These are phyloP conservation scores for Apiosordaria backusii DNA, from an alignment of 495 filamentous ascomycete species.

Conservation along the genomic window DNA sequence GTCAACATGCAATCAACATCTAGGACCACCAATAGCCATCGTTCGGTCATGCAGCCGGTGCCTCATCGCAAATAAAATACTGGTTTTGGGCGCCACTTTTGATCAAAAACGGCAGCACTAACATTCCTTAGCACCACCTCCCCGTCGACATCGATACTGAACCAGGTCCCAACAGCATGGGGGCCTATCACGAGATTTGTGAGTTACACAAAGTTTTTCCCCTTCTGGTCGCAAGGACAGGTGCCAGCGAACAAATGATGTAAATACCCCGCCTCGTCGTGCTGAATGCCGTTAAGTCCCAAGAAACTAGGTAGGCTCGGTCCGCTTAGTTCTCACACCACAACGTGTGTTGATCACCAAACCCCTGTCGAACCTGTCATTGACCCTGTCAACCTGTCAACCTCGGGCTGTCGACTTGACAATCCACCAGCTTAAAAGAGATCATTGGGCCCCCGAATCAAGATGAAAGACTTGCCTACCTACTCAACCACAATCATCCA, in stretches of 20 bases:
- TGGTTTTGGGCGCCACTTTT: background rate
- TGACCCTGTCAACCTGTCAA: background rate
- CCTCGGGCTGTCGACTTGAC: background rate
- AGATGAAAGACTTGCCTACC: background rate
- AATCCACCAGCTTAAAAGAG: background rate
- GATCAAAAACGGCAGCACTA: background rate
- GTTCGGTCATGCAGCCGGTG: background rate
- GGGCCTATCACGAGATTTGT: background rate
- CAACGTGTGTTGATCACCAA: background rate
- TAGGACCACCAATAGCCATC: background rate
- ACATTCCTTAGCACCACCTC: background rate
- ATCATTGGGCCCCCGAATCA: background rate
- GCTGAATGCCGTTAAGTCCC: background rate
- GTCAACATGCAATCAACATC: background rate
- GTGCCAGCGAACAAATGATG: background rate
- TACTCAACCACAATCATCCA: background rate
- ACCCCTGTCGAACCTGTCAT: background rate
- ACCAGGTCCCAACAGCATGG: background rate
- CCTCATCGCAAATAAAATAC: background rate
- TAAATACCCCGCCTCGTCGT: background rate
- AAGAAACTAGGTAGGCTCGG: background rate
- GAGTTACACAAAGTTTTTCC: background rate
- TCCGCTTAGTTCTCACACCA: background rate
- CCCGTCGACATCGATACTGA: background rate
- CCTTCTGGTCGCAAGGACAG: background rate